Base-by-base conservation (phyloP, 2,329 filamentous ascomycete species). In the Teratosphaeria epicoccoides region DNA sequence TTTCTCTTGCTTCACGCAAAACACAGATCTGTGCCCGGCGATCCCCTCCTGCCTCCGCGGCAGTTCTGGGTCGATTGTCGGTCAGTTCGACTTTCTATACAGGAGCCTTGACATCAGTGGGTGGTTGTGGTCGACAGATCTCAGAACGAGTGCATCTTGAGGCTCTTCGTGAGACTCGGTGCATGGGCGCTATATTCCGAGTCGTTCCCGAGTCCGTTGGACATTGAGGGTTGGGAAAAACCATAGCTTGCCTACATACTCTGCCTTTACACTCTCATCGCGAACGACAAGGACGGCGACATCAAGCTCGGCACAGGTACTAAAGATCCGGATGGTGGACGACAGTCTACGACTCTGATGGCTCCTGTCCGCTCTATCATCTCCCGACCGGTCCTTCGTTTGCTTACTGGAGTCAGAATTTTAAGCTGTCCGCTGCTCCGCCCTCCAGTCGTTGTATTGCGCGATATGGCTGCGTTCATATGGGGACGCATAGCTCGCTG, bases 41-140 rank as follows among this genome's bases (percentile, higher is more conserved):
- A 74, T 91, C 87, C 85, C 79, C 85, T 69, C 74, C 75, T 71
- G 56, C 65, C 61, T 24, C 65, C 59, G 60, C 24, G 63, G 68
- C 65, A 73, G 77, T 76, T 79, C 78, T 76, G 79, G 83, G 87
- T 91, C 71, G 87, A 90, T 78, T 79, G 73, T 79, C 86, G 81
- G 59, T 87, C 91, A 83, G 81, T 91, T 87, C 86, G 87, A 88
- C 82, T 24, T 79, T 74, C 70, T 68, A 88, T 83, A 83, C 87
- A 83, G 80, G 40, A 49, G 20, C n/a, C 28, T 11, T 45, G 20
- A 45, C 58, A 66, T 63, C 66, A 65, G 70, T 83, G 88, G 86
- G 89, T 84, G 85, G 88, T 72, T 90, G 86, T 85, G 82, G 87
- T 89, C 86, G 88, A 95, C 89, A 93, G 87, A 83, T 93, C 84